Evolutionary conservation across 306 rosid species (phyloP).

Genomic region (Prunus padus): DNA sequence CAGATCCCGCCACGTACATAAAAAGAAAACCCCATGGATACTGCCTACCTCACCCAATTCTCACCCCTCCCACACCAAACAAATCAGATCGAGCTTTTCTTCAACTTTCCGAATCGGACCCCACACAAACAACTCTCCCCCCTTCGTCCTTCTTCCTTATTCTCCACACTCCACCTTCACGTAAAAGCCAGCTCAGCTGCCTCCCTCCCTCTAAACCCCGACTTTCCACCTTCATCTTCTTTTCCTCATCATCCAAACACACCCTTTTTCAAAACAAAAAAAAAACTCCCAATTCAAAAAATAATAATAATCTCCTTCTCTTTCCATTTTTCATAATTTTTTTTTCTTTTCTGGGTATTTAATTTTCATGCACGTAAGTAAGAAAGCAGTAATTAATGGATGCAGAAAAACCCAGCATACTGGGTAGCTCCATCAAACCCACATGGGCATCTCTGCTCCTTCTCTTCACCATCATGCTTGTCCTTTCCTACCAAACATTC

Average conservation of each 20-base stretch:
- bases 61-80: neutral
- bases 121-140: neutral
- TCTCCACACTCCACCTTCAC: neutral
- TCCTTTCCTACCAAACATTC: slow-evolving; percentile 48
- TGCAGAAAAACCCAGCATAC: slow-evolving; percentile 37
- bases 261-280: neutral
- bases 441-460: slow-evolving; percentile 48
- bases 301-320: neutral
- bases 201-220: neutral
- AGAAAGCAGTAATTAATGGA: slow-evolving; percentile 34
- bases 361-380: slow-evolving; percentile 14
- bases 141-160: neutral
- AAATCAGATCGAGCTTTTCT: slow-evolving; percentile 10
- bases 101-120: slow-evolving; percentile 23
- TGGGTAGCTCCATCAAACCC: slow-evolving; percentile 27
- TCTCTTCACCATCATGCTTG: slow-evolving; percentile 43
- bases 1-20: neutral
- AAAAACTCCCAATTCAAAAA: neutral
- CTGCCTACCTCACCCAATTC: neutral
- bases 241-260: neutral
- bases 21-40: neutral
- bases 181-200: neutral
- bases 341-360: neutral
- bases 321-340: too few relatives aligned
- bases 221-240: neutral